Evolutionary conservation across 192 early-diverging fungal species (phyloP).

Genomic region (Rhizoclosmatium globosum): DNA sequence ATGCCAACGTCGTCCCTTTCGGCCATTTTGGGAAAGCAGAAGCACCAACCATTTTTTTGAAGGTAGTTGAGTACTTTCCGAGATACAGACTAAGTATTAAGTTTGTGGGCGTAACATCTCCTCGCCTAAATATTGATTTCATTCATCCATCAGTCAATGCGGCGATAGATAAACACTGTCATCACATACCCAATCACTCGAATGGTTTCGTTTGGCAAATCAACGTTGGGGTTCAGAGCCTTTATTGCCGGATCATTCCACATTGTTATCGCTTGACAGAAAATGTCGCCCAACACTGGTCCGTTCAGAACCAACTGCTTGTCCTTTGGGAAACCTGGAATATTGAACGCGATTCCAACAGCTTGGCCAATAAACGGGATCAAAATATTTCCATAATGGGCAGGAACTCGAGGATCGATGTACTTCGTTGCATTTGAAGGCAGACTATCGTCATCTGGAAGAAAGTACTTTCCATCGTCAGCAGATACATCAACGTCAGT

Average conservation of each 20-base stretch:
- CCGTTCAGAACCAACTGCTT: not conserved
- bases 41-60: not conserved
- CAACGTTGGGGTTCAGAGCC: not conserved
- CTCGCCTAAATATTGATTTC: not conserved
- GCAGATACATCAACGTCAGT: not conserved
- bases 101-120: too few species aligned
- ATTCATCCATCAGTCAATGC: too few species aligned
- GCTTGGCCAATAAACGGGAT: not conserved
- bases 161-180: too few species aligned
- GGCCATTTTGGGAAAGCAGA: not conserved
- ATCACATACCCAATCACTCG: constrained; percentile 1
- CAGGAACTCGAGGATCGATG: not conserved
- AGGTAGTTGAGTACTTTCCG: not conserved
- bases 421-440: not conserved
- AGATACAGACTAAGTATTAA: not conserved
- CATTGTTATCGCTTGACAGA: not conserved
- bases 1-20: not conserved
- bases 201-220: not conserved
- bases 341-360: not conserved
- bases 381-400: constrained; percentile 3
- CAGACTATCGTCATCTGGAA: too few species aligned
- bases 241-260: constrained; percentile 11
- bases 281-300: not conserved
- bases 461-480: not conserved
- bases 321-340: not conserved